These are phyloP conservation scores for Aspergillus hancockii DNA, from an alignment of 495 filamentous ascomycete species.

Conservation along the genomic window DNA sequence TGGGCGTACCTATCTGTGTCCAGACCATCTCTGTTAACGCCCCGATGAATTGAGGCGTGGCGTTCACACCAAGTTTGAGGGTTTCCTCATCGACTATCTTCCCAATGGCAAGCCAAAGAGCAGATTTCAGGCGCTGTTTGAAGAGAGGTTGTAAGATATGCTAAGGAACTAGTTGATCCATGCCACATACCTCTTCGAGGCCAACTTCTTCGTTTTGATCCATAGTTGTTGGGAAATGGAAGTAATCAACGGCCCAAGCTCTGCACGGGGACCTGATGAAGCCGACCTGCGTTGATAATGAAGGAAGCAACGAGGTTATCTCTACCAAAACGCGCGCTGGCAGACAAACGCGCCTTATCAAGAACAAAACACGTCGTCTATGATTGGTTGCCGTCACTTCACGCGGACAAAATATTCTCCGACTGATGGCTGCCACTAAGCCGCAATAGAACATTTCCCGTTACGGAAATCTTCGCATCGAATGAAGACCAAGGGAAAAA, in stretches of 20 bases:
- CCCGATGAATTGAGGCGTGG: constrained; percentile 93
- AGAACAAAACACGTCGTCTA: background rate
- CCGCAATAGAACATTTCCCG: constrained; percentile 12
- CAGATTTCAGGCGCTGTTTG: constrained; percentile 84
- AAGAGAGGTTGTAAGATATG: background rate
- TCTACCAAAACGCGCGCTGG: background rate
- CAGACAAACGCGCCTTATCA: background rate
- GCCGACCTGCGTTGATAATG: background rate
- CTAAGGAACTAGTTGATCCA: background rate
- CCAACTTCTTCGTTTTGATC: constrained; percentile 40
- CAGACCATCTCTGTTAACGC: constrained; percentile 90
- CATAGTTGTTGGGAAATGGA: constrained; percentile 20
- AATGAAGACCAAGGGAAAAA: constrained; percentile 1
- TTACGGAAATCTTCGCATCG: constrained; percentile 7
- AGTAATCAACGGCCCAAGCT: background rate
- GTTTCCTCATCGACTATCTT: constrained; percentile 89
- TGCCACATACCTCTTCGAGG: constrained; percentile 40
- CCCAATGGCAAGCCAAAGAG: constrained; percentile 89
- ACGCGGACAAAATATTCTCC: constrained; percentile 16
- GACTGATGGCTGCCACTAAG: constrained; percentile 3
- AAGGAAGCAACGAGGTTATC: background rate
- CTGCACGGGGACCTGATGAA: background rate
- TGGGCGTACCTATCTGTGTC: constrained; percentile 74
- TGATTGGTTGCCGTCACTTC: constrained; percentile 13
- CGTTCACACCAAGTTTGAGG: constrained; percentile 72